Percentiles rank a stretch among this genome's conserved stretches.
These are phyloP conservation scores for Saksenaea oblongispora DNA, from an alignment of 371 early-diverging fungal species.

Conservation along the genomic window DNA sequence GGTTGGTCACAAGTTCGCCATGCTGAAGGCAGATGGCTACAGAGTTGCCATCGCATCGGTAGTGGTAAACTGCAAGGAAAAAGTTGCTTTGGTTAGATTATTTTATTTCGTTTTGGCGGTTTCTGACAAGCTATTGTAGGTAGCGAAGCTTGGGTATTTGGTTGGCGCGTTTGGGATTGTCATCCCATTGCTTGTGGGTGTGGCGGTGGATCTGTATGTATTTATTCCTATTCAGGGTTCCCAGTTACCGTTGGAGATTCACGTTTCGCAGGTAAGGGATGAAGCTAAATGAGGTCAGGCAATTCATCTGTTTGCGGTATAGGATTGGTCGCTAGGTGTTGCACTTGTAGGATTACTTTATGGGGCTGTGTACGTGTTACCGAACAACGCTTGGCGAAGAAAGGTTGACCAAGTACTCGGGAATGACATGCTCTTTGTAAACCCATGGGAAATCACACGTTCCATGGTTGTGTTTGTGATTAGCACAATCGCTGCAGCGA, in stretches of 20 bases:
- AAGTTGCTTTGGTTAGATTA: neutral
- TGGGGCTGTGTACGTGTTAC: conserved; percentile 29
- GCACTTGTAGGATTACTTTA: conserved; percentile 39
- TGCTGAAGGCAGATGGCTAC: conserved; percentile 5
- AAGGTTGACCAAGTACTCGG: conserved; percentile 11
- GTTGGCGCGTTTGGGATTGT: conserved; percentile 35
- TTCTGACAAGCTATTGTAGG: conserved; percentile 8
- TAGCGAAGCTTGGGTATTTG: conserved; percentile 25
- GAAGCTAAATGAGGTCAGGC: neutral
- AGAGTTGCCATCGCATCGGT: neutral
- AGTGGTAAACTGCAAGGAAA: conserved; percentile 7
- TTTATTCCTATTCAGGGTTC: conserved; percentile 37
- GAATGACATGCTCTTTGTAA: conserved; percentile 2
- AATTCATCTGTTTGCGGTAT: conserved; percentile 14
- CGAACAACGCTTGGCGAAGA: conserved; percentile 23
- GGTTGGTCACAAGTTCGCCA: conserved; percentile 7
- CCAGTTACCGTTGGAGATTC: conserved; percentile 23
- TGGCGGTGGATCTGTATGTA: conserved; percentile 48
- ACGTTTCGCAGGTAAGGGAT: neutral
- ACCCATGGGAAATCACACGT: conserved; percentile 4
- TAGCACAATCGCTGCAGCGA: conserved; percentile 8
- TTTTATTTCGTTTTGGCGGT: neutral
- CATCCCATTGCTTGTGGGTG: conserved; percentile 47
- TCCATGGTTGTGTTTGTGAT: neutral
- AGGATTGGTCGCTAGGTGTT: conserved; percentile 55